Conservation (phyloP, 768 basidiomycete genomes). For the Pleurotus djamor region DNA sequence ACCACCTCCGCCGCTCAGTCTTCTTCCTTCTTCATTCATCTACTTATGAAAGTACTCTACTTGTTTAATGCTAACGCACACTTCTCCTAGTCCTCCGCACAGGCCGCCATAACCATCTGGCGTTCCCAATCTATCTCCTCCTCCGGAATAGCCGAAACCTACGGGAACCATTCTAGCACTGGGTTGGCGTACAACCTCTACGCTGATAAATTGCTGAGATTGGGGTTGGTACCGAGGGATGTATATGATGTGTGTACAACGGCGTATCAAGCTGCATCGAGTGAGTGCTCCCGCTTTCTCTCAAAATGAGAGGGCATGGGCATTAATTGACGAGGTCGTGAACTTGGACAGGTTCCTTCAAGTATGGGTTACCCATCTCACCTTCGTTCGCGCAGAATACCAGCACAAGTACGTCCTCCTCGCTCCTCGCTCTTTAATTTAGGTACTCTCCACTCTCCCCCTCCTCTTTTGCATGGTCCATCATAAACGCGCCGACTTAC, state of each 20-base stretch:
- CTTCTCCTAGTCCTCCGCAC: neutral
- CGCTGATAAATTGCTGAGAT: conserved; percentile 33
- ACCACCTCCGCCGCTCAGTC: no score
- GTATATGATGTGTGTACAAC: neutral
- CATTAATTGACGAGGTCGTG: no score
- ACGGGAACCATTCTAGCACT: conserved; percentile 21
- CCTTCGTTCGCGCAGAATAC: neutral
- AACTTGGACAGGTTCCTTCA: no score
- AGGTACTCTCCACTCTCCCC: neutral
- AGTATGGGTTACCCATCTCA: neutral
- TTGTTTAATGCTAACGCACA: no score
- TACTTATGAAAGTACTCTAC: no score
- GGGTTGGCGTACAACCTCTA: conserved; percentile 37
- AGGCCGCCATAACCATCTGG: conserved; percentile 7
- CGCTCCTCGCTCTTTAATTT: neutral
- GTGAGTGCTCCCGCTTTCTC: no score
- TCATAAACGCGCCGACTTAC: no score
- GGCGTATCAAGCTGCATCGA: neutral
- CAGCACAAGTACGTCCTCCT: neutral
- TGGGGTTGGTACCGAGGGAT: conserved; percentile 16
- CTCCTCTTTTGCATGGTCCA: no score
- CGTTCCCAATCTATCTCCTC: conserved; percentile 6
- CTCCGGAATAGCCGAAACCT: conserved; percentile 4
- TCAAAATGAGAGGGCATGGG: no score
- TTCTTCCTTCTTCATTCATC: no score